Evolutionary conservation across 1,139 yeast genomes (phyloP).

Genomic region (Suhomyces ambrosiae): DNA sequence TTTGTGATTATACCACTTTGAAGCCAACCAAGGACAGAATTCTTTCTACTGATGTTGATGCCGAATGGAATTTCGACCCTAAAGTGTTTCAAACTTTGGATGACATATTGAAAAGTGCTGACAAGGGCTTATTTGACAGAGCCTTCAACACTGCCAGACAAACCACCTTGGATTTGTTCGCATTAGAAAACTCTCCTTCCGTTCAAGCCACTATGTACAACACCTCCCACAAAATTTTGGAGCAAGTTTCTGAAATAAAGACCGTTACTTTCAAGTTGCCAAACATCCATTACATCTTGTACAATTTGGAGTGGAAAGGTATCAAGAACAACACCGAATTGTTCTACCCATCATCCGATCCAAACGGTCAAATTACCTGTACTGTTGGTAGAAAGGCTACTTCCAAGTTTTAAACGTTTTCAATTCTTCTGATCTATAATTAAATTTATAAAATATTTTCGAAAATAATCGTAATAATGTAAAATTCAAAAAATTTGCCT

Average conservation of each 20-base stretch:
- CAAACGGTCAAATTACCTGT: slow-evolving; percentile 86
- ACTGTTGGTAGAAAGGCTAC: slow-evolving; percentile 67
- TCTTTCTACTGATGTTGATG: slow-evolving; percentile 82
- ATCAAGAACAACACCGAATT: slow-evolving; percentile 76
- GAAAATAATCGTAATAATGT: background rate
- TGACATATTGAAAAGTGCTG: slow-evolving; percentile 54
- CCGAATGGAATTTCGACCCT: slow-evolving; percentile 68
- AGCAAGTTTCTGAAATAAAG: slow-evolving; percentile 54
- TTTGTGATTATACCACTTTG: slow-evolving; percentile 86
- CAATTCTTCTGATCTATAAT: slow-evolving; percentile 1
- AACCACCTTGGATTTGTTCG: slow-evolving; percentile 75
- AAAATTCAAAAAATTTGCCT: background rate
- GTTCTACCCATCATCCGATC: slow-evolving; percentile 88
- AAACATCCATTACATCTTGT: slow-evolving; percentile 84
- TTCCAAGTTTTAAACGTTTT: slow-evolving; percentile 41
- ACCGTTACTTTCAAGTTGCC: slow-evolving; percentile 77
- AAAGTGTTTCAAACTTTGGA: slow-evolving; percentile 51
- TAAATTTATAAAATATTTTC: background rate
- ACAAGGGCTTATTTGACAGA: slow-evolving; percentile 62
- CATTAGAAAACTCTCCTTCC: slow-evolving; percentile 82
- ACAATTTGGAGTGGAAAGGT: slow-evolving; percentile 84
- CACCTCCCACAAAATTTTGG: slow-evolving; percentile 76
- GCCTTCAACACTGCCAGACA: slow-evolving; percentile 63
- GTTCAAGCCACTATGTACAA: slow-evolving; percentile 97
- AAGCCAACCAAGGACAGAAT: slow-evolving; percentile 82